Base-by-base conservation (phyloP, 2,329 filamentous ascomycete species). In the Aspergillus sp. region DNA sequence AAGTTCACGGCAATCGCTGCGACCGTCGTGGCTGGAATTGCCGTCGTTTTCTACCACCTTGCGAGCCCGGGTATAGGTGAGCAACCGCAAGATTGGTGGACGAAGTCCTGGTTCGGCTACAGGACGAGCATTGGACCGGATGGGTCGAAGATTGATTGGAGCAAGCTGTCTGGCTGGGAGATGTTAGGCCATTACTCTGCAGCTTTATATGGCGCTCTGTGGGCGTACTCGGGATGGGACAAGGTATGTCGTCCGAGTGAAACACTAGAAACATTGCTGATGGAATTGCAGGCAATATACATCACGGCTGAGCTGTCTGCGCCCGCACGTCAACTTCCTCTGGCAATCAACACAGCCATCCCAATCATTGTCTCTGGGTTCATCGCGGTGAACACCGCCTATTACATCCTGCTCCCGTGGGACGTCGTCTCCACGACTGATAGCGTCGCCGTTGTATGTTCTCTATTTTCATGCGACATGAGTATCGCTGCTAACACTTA, bases 181-280 rank as follows among this genome's bases (percentile, higher is more conserved):
- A 52, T 60, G 30, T 50, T 63, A 5, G 61, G 61, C 1, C 56
- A 62, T 48, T 63, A 58, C 39, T 63, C 61, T 2, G 52, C 61
- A 6, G 61, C 61, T 5, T 52, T 63, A 1, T 63, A 63, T 30
- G 61, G 61, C 11, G 61, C 61, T 1, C 51, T 63, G 1, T 63
- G 61, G 61, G 61, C 61, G 0, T 63, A 63, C 44, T 63, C 61
- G 0, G 61, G 61, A 11, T 63, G 61, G 61, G 61, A 63, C 18
- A 63, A 63, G 57, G 61, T 50, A 50, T 20, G 55, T 22, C n/a
- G 5, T 13, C 15, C 32, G 9, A 8, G 32, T 15, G 34, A 18
- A 3, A 3, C 18, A 15, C n/a, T 18, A 3, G 11, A 9, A 5
- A 13, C 9, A 12, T 26, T 18, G 22, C 8, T 8, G 4, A 7